A percentile compares a stretch with the other conserved stretches of the same genome.
These are phyloP conservation scores for Echinochloa phyllopogon DNA, from an alignment of 176 grass and related monocot species.

Conservation along the genomic window DNA sequence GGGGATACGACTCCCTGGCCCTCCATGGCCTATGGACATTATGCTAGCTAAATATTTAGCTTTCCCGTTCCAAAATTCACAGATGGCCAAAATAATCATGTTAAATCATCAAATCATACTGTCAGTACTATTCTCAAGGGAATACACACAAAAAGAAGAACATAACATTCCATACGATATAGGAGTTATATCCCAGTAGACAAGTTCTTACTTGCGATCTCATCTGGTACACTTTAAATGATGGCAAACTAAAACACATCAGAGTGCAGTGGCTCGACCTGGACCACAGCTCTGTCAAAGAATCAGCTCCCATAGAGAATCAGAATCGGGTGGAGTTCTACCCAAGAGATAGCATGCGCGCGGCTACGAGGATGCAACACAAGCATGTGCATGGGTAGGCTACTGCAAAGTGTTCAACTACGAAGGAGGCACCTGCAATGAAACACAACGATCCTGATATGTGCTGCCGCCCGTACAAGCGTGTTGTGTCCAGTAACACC, in stretches of 20 bases:
- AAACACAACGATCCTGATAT: too few species aligned
- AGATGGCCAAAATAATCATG: neutral
- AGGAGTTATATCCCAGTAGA: neutral
- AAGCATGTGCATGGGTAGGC: too few species aligned
- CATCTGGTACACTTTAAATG: neutral
- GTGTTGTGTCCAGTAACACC: too few species aligned
- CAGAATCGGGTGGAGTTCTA: too few species aligned
- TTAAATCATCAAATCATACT: neutral
- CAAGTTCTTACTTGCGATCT: conserved; percentile 7
- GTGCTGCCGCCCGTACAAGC: too few species aligned
- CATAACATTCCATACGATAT: too few species aligned
- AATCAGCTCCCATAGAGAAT: too few species aligned
- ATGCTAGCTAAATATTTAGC: neutral
- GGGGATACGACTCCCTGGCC: too few species aligned
- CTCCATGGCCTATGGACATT: neutral
- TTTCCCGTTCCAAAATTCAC: neutral
- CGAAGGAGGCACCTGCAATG: too few species aligned
- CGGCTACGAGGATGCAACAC: too few species aligned
- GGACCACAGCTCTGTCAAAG: neutral
- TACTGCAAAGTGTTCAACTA: too few species aligned
- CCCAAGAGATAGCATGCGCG: too few species aligned
- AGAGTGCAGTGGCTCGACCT: neutral
- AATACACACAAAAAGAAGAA: neutral
- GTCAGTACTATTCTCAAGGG: neutral
- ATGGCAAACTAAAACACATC: conserved; percentile 5